Evolutionary conservation across 148 eudicot species (phyloP), one percentile per base, ranked within the genome.

Genomic region (Rhododendron griersonianum): DNA sequence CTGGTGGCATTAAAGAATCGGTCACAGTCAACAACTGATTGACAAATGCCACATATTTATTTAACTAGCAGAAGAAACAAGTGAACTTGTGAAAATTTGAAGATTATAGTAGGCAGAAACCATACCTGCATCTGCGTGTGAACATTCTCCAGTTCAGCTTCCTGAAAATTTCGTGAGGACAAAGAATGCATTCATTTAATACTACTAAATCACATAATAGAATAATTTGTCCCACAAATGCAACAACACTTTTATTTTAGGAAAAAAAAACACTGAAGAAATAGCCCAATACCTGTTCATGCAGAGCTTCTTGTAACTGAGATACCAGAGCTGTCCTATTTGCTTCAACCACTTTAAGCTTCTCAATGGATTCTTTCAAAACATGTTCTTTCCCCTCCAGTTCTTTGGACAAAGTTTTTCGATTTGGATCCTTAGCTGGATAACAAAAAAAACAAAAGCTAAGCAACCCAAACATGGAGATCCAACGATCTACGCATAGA

Each of bases 41-140:
- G 69, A 55, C 23, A 59, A 47, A 39, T 23, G 11, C 78, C n/a
- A 45, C 73, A n/a, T 25, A 41, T 81, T 47, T 37, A 80, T 55
- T 18, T 81, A 39, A 57, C 63, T 55, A 81, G 44, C 4, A 84
- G 19, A 39, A 83, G 37, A 86, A 35, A 69, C 13, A 39, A 45
- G 81, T 41, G 23, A 33, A 44, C 30, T 28, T 81, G 50, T 33
- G 67, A 50, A 84, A 41, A 25, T 41, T 39, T 78, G n/a, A 28
- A 80, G 28, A 19, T 30, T 37, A 28, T 48, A 84, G 50, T 81
- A 44, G 71, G 23, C 33, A 67, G 80, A 84, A 81, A 15, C 81
- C 78, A 84, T 75, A 96, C 99, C 99, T 96, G 98, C 88, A 94
- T 92, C 86, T 95, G 98, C 0, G 95, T 96, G 84, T 93, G 98